phyloP scores from a whole-genome alignment of 1,284 basidiomycete species.

The Trichosporon sp. region DNA sequence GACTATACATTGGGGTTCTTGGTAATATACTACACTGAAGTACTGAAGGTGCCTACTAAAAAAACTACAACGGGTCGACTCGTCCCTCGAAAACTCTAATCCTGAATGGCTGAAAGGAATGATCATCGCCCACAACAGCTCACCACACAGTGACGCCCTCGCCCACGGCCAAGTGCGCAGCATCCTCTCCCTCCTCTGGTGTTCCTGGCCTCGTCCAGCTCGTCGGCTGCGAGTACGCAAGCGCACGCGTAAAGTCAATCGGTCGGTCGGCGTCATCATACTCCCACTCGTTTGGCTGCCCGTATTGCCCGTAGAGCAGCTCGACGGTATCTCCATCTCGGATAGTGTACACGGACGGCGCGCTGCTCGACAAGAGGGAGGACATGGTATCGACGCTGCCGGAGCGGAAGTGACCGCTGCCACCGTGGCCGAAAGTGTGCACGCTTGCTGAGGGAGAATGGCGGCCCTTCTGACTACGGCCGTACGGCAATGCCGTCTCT shows the following conservation, averaged over 20 bases:
- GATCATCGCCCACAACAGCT: no score
- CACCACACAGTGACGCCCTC: neutral
- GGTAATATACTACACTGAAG: neutral
- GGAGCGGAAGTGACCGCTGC: neutral
- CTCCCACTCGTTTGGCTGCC: neutral
- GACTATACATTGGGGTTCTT: conserved; percentile 1
- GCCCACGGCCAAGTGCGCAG: neutral
- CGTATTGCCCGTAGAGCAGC: neutral
- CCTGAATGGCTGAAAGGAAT: no score
- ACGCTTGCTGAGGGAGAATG: conserved; percentile 6
- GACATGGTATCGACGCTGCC: neutral
- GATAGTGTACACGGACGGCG: neutral
- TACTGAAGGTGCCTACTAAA: neutral
- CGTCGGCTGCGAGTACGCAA: neutral
- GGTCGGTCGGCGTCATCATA: neutral
- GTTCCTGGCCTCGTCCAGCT: neutral
- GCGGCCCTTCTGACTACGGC: neutral
- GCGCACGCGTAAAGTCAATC: neutral
- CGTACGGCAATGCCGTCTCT: neutral
- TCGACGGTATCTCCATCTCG: neutral
- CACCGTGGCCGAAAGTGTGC: conserved; percentile 3
- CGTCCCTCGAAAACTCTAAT: no score
- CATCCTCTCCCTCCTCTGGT: neutral
- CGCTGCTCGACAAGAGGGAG: neutral
- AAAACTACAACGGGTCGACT: neutral